A percentile compares a stretch with the other conserved stretches of the same genome.
phyloP scores from a whole-genome alignment of 2,329 filamentous ascomycete genomes.

The Grosmannia clavigera region DNA sequence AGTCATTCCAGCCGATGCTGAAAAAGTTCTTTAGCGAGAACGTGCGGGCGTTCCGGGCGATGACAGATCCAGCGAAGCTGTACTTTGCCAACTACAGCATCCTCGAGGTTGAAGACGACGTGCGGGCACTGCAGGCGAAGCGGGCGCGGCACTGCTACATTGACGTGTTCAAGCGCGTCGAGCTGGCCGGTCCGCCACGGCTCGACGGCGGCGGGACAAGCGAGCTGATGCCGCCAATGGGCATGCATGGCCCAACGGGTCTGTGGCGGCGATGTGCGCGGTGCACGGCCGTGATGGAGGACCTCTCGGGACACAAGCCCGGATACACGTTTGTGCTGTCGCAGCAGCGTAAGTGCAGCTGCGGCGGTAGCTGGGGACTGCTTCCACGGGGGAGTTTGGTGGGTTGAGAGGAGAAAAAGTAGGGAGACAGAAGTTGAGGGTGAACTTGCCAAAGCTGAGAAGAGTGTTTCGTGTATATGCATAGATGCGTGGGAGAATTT shows the following conservation, averaged over 20 bases:
- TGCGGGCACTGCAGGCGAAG: conserved; percentile 29
- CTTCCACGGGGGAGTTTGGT: conserved; percentile 17
- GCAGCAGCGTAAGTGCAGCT: conserved; percentile 43
- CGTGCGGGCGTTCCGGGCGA: conserved; percentile 42
- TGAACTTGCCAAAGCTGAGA: neutral
- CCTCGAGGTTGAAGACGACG: conserved; percentile 52
- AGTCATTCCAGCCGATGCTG: conserved; percentile 42
- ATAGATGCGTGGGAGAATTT: neutral
- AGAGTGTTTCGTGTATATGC: neutral
- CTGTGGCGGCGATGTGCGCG: conserved; percentile 41
- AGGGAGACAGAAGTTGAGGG: neutral
- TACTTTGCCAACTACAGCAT: conserved; percentile 62
- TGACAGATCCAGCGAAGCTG: conserved; percentile 53
- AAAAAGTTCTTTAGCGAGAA: conserved; percentile 51
- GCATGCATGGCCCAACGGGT: conserved; percentile 24
- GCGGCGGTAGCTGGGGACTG: conserved; percentile 40
- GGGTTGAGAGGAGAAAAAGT: neutral
- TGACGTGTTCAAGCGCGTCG: conserved; percentile 46
- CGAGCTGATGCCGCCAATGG: conserved; percentile 10
- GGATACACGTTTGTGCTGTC: conserved; percentile 40
- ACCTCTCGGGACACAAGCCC: conserved; percentile 33
- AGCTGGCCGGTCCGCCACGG: conserved; percentile 24
- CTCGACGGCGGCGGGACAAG: neutral
- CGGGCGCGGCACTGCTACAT: conserved; percentile 28
- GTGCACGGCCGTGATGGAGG: conserved; percentile 55